These are phyloP conservation scores for Ziziphus jujuba DNA, from an alignment of 306 rosid species.

Conservation along the genomic window DNA sequence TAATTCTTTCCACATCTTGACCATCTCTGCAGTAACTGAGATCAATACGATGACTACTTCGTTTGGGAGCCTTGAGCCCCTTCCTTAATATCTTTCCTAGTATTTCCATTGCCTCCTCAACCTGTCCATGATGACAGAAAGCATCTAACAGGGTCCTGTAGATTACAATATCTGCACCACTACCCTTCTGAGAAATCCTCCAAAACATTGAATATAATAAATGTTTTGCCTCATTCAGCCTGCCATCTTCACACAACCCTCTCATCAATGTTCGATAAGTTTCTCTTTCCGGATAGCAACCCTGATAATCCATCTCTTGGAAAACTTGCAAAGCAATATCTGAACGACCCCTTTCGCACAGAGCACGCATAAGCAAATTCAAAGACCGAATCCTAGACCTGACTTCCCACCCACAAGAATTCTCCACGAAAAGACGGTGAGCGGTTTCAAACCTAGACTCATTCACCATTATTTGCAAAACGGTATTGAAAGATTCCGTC, in stretches of 20 bases:
- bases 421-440: conserved; percentile 32
- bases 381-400: conserved; percentile 33
- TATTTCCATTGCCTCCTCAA: conserved; percentile 40
- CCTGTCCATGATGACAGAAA: conserved; percentile 34
- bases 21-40: conserved; percentile 10
- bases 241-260: conserved; percentile 41
- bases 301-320: conserved; percentile 44
- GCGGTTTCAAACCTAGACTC: conserved; percentile 41
- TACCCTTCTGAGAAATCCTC: conserved; percentile 48
- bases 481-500: conserved; percentile 43
- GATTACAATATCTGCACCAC: conserved; percentile 43
- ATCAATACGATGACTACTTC: conserved; percentile 21
- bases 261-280: conserved; percentile 43
- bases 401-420: conserved; percentile 39
- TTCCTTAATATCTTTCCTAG: conserved; percentile 47
- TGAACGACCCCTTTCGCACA: conserved; percentile 32
- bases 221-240: conserved; percentile 41
- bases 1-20: conserved; percentile 13
- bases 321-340: conserved; percentile 43
- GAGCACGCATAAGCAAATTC: conserved; percentile 41
- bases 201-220: conserved; percentile 53
- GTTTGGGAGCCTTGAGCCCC: conserved; percentile 40
- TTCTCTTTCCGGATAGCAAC: conserved; percentile 36
- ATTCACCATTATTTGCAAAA: conserved; percentile 40
- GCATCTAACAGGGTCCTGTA: conserved; percentile 40